These are phyloP conservation scores for Fusarium zealandicum DNA, from an alignment of 2,329 filamentous ascomycete genomes.

Conservation along the genomic window DNA sequence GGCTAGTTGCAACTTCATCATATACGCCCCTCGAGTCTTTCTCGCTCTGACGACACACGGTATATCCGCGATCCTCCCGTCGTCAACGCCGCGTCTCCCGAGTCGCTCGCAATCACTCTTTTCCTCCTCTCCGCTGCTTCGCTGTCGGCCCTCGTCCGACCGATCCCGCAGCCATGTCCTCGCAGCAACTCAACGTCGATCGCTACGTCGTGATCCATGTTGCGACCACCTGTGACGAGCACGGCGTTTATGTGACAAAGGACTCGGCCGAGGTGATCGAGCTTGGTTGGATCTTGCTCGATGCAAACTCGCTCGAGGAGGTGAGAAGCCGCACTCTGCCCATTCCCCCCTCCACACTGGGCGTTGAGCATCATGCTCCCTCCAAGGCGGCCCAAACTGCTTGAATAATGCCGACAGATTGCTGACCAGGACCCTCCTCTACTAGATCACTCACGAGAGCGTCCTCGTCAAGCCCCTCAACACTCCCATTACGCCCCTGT, in stretches of 20 bases:
- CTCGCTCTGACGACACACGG: constrained; percentile 24
- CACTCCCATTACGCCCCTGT: constrained; percentile 96
- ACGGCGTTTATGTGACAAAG: constrained; percentile 98
- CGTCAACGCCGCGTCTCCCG: constrained; percentile 27
- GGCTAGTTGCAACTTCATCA: constrained; percentile 44
- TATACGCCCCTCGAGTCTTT: constrained; percentile 29
- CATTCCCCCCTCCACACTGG: constrained; percentile 9
- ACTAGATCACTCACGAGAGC: constrained; percentile 89
- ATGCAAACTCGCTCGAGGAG: constrained; percentile 91
- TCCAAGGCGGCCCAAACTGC: not conserved
- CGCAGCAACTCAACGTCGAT: constrained; percentile 75
- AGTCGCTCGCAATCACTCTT: constrained; percentile 29
- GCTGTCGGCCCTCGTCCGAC: constrained; percentile 34
- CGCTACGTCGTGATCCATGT: constrained; percentile 98
- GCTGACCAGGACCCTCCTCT: constrained; percentile 25
- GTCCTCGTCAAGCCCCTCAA: constrained; percentile 98
- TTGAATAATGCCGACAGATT: not conserved
- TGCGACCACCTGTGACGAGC: constrained; percentile 97
- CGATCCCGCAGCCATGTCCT: constrained; percentile 48
- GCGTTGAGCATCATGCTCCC: constrained; percentile 4
- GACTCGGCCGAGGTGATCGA: constrained; percentile 99
- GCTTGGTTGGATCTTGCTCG: constrained; percentile 95
- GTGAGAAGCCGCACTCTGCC: constrained; percentile 59
- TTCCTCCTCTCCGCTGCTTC: constrained; percentile 29
- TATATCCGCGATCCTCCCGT: constrained; percentile 17